phyloP scores from a whole-genome alignment of 768 basidiomycete genomes.

The Hericium coralloides region DNA sequence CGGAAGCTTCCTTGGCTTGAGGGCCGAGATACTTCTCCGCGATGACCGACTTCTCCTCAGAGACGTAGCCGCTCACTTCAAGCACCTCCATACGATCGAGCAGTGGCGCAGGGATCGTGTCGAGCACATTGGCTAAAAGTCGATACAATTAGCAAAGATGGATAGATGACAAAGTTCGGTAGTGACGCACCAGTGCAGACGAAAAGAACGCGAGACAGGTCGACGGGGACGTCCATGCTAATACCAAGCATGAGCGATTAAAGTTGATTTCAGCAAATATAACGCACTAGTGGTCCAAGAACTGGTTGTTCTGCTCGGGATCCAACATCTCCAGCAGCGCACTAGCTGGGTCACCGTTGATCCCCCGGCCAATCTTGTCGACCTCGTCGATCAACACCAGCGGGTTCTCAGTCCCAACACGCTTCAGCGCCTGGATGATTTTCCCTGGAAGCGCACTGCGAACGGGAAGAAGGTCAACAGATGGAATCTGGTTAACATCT shows the following conservation, averaged over 20 bases:
- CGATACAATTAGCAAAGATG: not conserved
- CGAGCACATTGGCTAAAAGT: constrained; percentile 68
- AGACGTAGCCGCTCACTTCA: constrained; percentile 90
- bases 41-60: constrained; percentile 86
- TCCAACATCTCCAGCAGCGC: constrained; percentile 90
- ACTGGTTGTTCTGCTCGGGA: constrained; percentile 90
- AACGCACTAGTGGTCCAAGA: constrained; percentile 90
- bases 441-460: constrained; percentile 83
- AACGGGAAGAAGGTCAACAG: not conserved
- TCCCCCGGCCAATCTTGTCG: constrained; percentile 88
- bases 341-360: constrained; percentile 88
- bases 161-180: not conserved
- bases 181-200: constrained; percentile 69
- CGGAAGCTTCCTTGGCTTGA: constrained; percentile 87
- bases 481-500: no score
- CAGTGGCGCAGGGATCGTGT: constrained; percentile 89
- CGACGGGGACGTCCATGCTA: constrained; percentile 95
- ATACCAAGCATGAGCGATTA: not conserved
- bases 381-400: constrained; percentile 93
- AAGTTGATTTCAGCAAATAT: not conserved
- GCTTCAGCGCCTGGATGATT: constrained; percentile 89
- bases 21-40: constrained; percentile 84
- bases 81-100: constrained; percentile 96
- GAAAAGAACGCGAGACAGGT: constrained; percentile 92
- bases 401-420: constrained; percentile 90